Evolutionary conservation across 345 rosid genomes (phyloP).

Genomic region (Rhizophora mangle): DNA sequence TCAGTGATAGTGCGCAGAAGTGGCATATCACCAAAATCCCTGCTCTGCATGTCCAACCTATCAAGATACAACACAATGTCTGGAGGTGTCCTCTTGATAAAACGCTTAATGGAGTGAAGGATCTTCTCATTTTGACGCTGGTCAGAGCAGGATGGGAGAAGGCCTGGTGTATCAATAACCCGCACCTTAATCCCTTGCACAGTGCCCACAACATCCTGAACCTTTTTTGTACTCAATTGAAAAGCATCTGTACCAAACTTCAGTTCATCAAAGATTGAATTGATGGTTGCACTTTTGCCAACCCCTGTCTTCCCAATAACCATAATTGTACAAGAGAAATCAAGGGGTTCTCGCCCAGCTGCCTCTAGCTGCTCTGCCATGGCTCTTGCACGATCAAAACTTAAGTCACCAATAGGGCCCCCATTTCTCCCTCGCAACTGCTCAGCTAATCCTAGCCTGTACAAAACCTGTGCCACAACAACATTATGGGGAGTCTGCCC

Average conservation of each 20-base stretch:
- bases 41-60: slow-evolving; percentile 89
- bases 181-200: slow-evolving; percentile 96
- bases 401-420: slow-evolving; percentile 95
- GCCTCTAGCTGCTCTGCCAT: slow-evolving; percentile 99
- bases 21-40: slow-evolving; percentile 95
- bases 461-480: slow-evolving; percentile 97
- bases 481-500: slow-evolving; percentile 99
- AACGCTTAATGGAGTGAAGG: slow-evolving; percentile 70
- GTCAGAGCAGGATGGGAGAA: slow-evolving; percentile 88
- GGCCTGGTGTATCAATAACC: slow-evolving; percentile 97
- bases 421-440: slow-evolving; percentile 96
- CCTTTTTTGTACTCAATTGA: slow-evolving; percentile 82
- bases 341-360: slow-evolving; percentile 89
- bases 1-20: slow-evolving; percentile 89
- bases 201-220: slow-evolving; percentile 91
- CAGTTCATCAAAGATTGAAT: slow-evolving; percentile 90
- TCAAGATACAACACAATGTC: slow-evolving; percentile 98
- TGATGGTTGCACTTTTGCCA: slow-evolving; percentile 98
- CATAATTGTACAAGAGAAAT: slow-evolving; percentile 98
- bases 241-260: slow-evolving; percentile 88
- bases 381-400: slow-evolving; percentile 99
- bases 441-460: slow-evolving; percentile 95
- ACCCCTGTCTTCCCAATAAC: slow-evolving; percentile 97
- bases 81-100: slow-evolving; percentile 86
- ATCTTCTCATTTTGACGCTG: slow-evolving; percentile 90